Evolutionary conservation across 2,329 filamentous ascomycete genomes (phyloP), one percentile per base, ranked within the genome.

Genomic region (Setomelanomma holmii): DNA sequence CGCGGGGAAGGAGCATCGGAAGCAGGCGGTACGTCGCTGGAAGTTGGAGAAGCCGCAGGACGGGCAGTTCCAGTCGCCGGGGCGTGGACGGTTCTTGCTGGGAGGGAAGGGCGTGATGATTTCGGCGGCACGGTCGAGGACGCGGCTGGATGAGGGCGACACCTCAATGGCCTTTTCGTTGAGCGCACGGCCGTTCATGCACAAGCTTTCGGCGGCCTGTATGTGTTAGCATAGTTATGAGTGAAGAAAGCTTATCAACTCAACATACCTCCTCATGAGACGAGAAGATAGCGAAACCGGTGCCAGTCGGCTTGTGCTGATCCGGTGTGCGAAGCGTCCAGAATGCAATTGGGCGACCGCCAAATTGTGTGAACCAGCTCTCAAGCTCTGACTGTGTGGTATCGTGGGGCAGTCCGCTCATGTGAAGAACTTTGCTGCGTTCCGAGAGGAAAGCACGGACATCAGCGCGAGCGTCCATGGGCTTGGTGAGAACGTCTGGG

Each of bases 81-180:
- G 95, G 51, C 95, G 89, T 56, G 95, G 95, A 38, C 95, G 88
- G 78, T 99, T 99, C 84, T 99, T 99, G 79, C 93, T 97, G 1
- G 95, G 95, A 45, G 95, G 95, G 82, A 99, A 99, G 0, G 95
- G 93, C 1, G 93, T 97, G 47, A 99, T 84, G 60, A 99, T 97
- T 66, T 97, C 95, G 52, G 93, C 90, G 49, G 95, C 95, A 64
- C 93, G 89, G 76, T 99, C 95, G 53, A 99, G 86, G 45, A 99
- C 95, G 52, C 95, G 89, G 79, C 91, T 96, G n/a, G 91, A 96
- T 7, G 93, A 98, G 8, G 95, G 95, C 4, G 95, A 97, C 53
- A 99, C 95, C 77, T 99, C 95, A 71, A 99, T 98, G 60, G 95
- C 95, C 81, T 98, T 98, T 77, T 99, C 95, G 72, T 98, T 99